Evolutionary conservation across 2,329 filamentous ascomycete species (phyloP).

Genomic region (Periconia macrospinosa): DNA sequence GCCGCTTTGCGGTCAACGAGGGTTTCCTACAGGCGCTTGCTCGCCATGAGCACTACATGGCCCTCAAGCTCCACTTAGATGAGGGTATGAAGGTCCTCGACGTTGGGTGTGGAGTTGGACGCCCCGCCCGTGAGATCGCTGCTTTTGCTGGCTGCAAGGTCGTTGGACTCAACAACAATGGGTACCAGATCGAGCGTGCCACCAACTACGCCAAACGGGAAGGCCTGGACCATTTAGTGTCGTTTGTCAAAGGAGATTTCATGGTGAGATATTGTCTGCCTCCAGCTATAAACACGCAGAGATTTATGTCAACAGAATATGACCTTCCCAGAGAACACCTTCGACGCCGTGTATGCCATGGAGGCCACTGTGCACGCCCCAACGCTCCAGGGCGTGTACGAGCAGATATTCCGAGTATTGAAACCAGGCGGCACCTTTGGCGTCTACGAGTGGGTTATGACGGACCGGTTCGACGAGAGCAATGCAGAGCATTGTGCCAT

Average conservation of each 20-base stretch:
- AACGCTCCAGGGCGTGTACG: constrained; percentile 86
- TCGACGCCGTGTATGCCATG: constrained; percentile 95
- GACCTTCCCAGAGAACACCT: constrained; percentile 87
- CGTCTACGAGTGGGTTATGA: constrained; percentile 99
- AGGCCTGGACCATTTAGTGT: constrained; percentile 75
- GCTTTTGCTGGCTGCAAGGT: constrained; percentile 91
- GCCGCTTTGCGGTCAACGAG: constrained; percentile 85
- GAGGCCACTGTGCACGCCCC: constrained; percentile 97
- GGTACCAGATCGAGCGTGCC: constrained; percentile 98
- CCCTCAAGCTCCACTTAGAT: constrained; percentile 81
- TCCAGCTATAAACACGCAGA: background rate
- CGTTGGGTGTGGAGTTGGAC: constrained; percentile 95
- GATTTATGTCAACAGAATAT: constrained; percentile 67
- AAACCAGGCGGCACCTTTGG: constrained; percentile 96
- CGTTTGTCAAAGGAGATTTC: constrained; percentile 93
- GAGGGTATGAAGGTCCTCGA: constrained; percentile 89
- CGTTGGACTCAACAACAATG: constrained; percentile 96
- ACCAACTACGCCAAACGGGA: constrained; percentile 81
- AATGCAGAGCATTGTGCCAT: constrained; percentile 86
- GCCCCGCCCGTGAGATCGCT: constrained; percentile 91
- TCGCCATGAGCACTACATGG: constrained; percentile 96
- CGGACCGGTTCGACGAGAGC: constrained; percentile 86
- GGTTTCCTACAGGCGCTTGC: constrained; percentile 88
- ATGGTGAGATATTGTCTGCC: constrained; percentile 66
- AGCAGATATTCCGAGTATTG: constrained; percentile 89